A percentile compares a stretch with the other conserved stretches of the same genome.
Conservation (phyloP, 768 basidiomycete genomes). For the Strobilomyces dryophilus region DNA sequence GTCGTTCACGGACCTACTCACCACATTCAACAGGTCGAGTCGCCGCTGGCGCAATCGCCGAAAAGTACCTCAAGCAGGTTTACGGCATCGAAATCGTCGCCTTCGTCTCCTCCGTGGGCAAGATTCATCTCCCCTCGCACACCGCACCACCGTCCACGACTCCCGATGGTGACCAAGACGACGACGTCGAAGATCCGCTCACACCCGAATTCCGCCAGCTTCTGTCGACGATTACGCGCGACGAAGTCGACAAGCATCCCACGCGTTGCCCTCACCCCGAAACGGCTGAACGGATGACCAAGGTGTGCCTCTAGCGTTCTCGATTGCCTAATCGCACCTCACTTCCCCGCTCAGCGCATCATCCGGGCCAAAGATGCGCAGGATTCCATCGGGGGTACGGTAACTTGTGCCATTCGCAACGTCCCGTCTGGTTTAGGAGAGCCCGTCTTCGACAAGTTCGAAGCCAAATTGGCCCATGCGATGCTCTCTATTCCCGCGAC, state of each 20-base stretch:
- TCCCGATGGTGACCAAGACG: slow-evolving; percentile 49
- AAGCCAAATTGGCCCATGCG: slow-evolving; percentile 91
- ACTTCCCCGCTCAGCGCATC: slow-evolving; percentile 61
- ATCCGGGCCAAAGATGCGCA: slow-evolving; percentile 83
- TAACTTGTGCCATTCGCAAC: slow-evolving; percentile 93
- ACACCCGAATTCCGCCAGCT: slow-evolving; percentile 81
- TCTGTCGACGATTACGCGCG: slow-evolving; percentile 75
- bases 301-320: slow-evolving; percentile 43
- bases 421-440: slow-evolving; percentile 92
- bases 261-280: slow-evolving; percentile 90
- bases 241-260: slow-evolving; percentile 79
- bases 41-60: slow-evolving; percentile 97
- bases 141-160: slow-evolving; percentile 39
- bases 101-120: slow-evolving; percentile 95
- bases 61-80: slow-evolving; percentile 84
- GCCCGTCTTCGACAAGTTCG: slow-evolving; percentile 98
- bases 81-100: slow-evolving; percentile 94
- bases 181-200: slow-evolving; percentile 65
- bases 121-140: slow-evolving; percentile 70
- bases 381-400: slow-evolving; percentile 97
- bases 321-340: slow-evolving; percentile 34
- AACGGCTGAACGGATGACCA: slow-evolving; percentile 87
- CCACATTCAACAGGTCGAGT: slow-evolving; percentile 65
- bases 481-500: slow-evolving; percentile 99
- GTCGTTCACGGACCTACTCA: background rate